Base-by-base conservation (phyloP, 768 basidiomycete genomes). In the Naganishia vaughanmartiniae region DNA sequence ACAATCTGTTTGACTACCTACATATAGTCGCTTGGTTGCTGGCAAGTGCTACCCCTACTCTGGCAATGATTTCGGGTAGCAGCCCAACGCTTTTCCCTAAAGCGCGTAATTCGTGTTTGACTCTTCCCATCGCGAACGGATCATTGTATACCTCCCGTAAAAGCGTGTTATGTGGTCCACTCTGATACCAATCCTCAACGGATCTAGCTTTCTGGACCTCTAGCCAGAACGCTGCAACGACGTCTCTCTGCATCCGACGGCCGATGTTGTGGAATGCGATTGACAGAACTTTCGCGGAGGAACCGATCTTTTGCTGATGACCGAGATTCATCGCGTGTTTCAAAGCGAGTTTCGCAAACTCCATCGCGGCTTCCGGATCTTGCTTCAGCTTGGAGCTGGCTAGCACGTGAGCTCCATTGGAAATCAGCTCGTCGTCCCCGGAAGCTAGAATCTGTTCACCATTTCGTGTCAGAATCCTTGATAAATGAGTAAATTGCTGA, bases 391-490 rank as follows among this genome's bases (percentile, higher is more conserved):
- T 42, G 17, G 36, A 39, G 21, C 60, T 42, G 26, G 42, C 60
- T 30, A 63, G 60, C 36, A 63, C 60, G 28, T 63, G 39, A 26
- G 60, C 60, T n/a, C 55, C 67, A 12, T 53, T 67, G 28, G 28
- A 72, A 24, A 72, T 55, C 36, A 65, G 26, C 30, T 69, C 67
- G 60, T 69, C 67, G 53, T 72, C 71, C 21, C 57, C 67, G 11
- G 67, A 65, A 19, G 45, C 30, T 15, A 69, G 28, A 24, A 72
- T 39, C 71, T 72, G 45, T 24, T 12, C 36, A 28, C 51, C 10
- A 28, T 21, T 11, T 26, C 19, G 15, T 4, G 19, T 46, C 33
- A 54, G 45, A 15, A 34, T 46, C 34, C 36, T 30, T 53, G 19
- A 2, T 12, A 19, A 31, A 17, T 45, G 26, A 42, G 33, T 36